A percentile compares a stretch with the other conserved stretches of the same genome.
Conservation (phyloP, 768 basidiomycete species). For the Suillus decipiens region DNA sequence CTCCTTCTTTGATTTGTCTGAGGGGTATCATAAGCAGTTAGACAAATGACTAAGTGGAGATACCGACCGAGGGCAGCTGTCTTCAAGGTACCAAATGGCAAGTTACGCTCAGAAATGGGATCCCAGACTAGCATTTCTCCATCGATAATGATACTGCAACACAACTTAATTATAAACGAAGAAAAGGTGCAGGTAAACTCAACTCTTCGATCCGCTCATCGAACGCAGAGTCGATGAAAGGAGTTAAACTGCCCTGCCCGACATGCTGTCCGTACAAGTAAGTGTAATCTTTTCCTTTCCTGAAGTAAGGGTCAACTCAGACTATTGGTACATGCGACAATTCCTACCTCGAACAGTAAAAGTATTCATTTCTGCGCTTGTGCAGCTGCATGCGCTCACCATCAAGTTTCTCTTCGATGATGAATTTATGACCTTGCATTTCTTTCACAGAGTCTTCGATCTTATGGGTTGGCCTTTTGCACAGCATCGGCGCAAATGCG, state of each 20-base stretch:
- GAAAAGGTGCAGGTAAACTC: conserved; percentile 28
- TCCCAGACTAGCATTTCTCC: conserved; percentile 99
- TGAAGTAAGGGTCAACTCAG: conserved; percentile 30
- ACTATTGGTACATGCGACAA: not conserved
- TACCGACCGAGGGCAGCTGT: conserved; percentile 80
- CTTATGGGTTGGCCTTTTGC: conserved; percentile 80
- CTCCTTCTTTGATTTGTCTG: conserved; percentile 72
- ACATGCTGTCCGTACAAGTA: conserved; percentile 88
- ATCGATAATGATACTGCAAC: conserved; percentile 82
- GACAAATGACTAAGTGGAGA: not conserved
- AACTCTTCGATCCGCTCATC: conserved; percentile 79
- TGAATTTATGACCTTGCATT: conserved; percentile 78
- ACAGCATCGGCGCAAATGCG: conserved; percentile 94
- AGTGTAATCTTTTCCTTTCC: conserved; percentile 90
- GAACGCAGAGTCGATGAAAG: conserved; percentile 77
- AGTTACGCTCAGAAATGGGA: conserved; percentile 80
- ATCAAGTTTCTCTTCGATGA: conserved; percentile 97
- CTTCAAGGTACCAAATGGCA: conserved; percentile 94
- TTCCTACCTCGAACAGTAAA: conserved; percentile 84
- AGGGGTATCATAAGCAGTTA: conserved; percentile 1
- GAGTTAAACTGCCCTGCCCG: conserved; percentile 85
- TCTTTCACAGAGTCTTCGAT: conserved; percentile 83
- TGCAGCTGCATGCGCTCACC: conserved; percentile 97
- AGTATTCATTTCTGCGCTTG: conserved; percentile 87
- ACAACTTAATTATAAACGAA: conserved; percentile 14